These are phyloP conservation scores for Raddia guianensis DNA, from an alignment of 176 grass and related monocot genomes.

Conservation along the genomic window DNA sequence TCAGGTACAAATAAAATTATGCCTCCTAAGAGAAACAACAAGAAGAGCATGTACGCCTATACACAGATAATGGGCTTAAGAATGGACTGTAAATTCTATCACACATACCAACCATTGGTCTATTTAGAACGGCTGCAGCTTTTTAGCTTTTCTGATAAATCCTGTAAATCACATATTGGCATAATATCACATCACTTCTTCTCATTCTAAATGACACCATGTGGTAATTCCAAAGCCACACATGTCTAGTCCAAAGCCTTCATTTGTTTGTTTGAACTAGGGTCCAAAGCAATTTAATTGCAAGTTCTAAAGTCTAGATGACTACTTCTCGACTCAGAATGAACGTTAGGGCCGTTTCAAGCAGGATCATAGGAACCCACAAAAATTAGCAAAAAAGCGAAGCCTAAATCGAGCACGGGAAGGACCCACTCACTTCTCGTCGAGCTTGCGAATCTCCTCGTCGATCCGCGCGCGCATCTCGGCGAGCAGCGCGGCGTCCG, in stretches of 20 bases:
- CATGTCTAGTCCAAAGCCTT: background rate
- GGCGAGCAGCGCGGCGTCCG: constrained; percentile 62
- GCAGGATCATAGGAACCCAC: background rate
- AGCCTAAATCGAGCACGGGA: background rate
- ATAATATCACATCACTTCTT: background rate
- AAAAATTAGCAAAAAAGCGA: background rate
- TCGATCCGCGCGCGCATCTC: constrained; percentile 73
- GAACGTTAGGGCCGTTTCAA: background rate
- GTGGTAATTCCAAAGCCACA: background rate
- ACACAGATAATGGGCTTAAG: background rate
- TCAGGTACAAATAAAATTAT: background rate
- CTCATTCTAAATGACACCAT: background rate
- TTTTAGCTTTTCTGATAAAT: too few species aligned
- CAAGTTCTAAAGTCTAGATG: background rate
- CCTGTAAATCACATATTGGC: too few species aligned
- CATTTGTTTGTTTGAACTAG: too few species aligned
- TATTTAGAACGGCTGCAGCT: too few species aligned
- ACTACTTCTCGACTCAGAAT: background rate
- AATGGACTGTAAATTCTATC: constrained; percentile 4
- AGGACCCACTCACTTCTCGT: constrained; percentile 69
- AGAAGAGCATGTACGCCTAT: background rate
- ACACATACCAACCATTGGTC: background rate
- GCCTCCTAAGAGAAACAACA: background rate
- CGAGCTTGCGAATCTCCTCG: constrained; percentile 84
- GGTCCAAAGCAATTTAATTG: background rate